These are phyloP conservation scores for Diaporthe amygdali DNA, from an alignment of 2,329 filamentous ascomycete species.

Conservation along the genomic window DNA sequence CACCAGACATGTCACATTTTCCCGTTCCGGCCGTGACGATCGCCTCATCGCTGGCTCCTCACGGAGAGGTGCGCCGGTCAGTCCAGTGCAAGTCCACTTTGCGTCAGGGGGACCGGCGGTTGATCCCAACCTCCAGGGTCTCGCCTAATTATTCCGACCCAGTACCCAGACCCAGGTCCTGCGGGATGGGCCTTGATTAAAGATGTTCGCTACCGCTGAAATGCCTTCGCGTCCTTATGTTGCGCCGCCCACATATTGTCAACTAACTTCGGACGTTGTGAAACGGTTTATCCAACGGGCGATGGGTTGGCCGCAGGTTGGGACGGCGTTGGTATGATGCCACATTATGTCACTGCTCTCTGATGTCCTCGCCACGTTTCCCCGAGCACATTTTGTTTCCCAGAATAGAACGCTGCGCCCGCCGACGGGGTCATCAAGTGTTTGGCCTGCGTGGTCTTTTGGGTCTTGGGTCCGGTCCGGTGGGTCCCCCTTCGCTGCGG, in stretches of 20 bases:
- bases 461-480: not conserved
- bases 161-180: not conserved
- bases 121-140: slow-evolving; percentile 13
- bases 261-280: not conserved
- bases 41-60: not conserved
- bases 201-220: not conserved
- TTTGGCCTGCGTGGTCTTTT: too few relatives aligned
- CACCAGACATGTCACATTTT: not conserved
- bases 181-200: slow-evolving; percentile 9
- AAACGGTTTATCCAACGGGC: not conserved
- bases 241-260: too few relatives aligned
- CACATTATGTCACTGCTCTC: not conserved
- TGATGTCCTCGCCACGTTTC: too few relatives aligned
- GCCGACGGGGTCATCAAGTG: too few relatives aligned
- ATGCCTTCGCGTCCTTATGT: too few relatives aligned
- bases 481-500: not conserved
- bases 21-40: not conserved
- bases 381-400: too few relatives aligned
- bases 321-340: too few relatives aligned
- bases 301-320: too few relatives aligned
- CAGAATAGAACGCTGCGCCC: too few relatives aligned
- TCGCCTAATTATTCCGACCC: not conserved
- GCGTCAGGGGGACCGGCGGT: slow-evolving; percentile 5
- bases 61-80: not conserved
- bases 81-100: not conserved